Percentiles rank a stretch among this genome's conserved stretches.
phyloP scores from a whole-genome alignment of 331 rosid genomes.

The Cydonia oblonga region DNA sequence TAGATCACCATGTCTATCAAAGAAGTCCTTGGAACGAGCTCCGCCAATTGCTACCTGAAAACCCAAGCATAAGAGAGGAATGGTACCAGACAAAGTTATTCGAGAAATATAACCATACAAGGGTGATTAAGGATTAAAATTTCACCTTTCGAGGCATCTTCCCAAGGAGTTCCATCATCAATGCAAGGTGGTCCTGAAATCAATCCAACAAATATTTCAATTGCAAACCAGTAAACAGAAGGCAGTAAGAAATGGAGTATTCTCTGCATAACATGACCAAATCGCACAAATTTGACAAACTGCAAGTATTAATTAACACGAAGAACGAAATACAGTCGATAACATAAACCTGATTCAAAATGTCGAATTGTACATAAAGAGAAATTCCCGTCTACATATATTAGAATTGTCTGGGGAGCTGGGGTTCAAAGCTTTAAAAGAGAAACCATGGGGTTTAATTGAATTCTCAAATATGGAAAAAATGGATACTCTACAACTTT shows the following conservation, averaged over 20 bases:
- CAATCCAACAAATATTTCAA: conserved; percentile 13
- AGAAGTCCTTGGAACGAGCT: conserved; percentile 74
- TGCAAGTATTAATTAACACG: neutral
- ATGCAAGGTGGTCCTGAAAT: conserved; percentile 92
- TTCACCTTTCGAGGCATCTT: conserved; percentile 85
- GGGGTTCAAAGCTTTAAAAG: neutral
- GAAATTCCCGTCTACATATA: neutral
- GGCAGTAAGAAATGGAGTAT: neutral
- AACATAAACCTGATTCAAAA: neutral
- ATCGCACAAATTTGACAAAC: neutral
- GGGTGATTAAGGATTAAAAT: neutral
- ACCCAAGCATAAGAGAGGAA: conserved; percentile 20
- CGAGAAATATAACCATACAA: neutral
- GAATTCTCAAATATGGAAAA: neutral
- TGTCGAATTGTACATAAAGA: neutral
- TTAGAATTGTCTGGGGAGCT: neutral
- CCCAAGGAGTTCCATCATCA: conserved; percentile 98
- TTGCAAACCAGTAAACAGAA: neutral
- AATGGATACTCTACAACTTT: neutral
- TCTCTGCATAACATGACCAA: neutral
- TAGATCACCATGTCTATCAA: conserved; percentile 93
- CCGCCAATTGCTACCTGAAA: conserved; percentile 64
- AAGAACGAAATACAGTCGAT: neutral
- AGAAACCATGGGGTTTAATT: neutral
- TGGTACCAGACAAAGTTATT: neutral